Percentiles rank a stretch among this genome's conserved stretches.
These are phyloP conservation scores for Gossypium armourianum DNA, from an alignment of 441 rosid genomes.

Conservation along the genomic window DNA sequence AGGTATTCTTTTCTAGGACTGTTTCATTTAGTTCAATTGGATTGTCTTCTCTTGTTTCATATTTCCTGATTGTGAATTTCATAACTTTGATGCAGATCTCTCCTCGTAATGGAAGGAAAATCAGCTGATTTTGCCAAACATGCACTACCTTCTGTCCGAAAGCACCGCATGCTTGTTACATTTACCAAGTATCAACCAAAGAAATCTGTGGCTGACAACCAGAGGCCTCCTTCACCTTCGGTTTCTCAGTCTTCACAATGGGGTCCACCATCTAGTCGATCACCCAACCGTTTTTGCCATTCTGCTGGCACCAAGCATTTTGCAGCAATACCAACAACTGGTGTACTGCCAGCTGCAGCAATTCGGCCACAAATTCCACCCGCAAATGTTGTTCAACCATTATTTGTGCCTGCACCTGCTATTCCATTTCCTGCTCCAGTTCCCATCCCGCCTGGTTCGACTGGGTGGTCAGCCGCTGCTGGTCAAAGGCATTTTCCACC, in stretches of 20 bases:
- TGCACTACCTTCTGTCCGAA: constrained; percentile 53
- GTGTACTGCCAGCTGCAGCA: constrained; percentile 46
- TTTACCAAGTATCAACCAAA: constrained; percentile 54
- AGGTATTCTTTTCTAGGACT: background rate
- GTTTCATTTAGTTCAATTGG: background rate
- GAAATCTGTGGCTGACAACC: constrained; percentile 33
- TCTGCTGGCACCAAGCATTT: constrained; percentile 46
- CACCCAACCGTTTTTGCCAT: constrained; percentile 44
- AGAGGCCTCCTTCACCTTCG: constrained; percentile 25
- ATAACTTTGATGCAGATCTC: constrained; percentile 39
- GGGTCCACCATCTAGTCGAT: constrained; percentile 49
- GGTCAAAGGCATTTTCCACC: constrained; percentile 44
- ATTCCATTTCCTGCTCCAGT: constrained; percentile 48
- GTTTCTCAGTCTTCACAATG: constrained; percentile 34
- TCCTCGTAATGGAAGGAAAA: constrained; percentile 34
- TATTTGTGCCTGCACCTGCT: constrained; percentile 37
- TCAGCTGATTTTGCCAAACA: constrained; percentile 38
- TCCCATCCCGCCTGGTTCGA: constrained; percentile 47
- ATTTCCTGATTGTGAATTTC: constrained; percentile 1
- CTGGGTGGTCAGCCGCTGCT: constrained; percentile 52
- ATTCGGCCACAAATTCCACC: constrained; percentile 45
- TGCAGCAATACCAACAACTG: constrained; percentile 35
- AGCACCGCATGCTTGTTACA: constrained; percentile 63
- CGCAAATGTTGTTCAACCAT: constrained; percentile 44
- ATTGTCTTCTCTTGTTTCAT: background rate